Base-by-base conservation (phyloP, 495 filamentous ascomycete species). In the Lentithecium fluviatile region DNA sequence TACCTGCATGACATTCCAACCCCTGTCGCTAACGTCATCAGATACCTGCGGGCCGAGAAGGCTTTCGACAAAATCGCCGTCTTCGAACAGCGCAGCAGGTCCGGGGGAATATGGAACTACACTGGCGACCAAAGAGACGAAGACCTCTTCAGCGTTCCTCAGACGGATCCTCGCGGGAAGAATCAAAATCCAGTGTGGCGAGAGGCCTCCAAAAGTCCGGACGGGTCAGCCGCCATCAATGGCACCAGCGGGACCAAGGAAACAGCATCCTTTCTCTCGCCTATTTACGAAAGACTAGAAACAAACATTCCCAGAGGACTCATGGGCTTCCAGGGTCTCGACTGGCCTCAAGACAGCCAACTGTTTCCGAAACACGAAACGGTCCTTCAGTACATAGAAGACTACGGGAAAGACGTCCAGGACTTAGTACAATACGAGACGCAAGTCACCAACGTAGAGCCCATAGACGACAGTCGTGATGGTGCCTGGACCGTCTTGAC, bases 31-130 rank as follows among this genome's bases (percentile, higher is more conserved):
- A 23, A 49, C 20, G 6, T 52, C 42, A 23, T 25, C 63, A 91
- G 86, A 69, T 90, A 89, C 62, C 77, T 96, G 17, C 72, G 84
- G 4, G 89, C 87, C 26, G 89, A 96, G 66, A 80, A 80, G 45
- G 75, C 74, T 15, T 95, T 95, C 60, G 72, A 82, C 25, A 80
- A 69, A 25, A 87, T 97, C 55, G 83, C 84, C 64, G 76, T 97
- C 47, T 94, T 85, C 67, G 93, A 97, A 69, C 90, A 95, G 71
- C 85, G 89, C 61, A 74, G 74, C 48, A 79, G 82, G 12, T 80
- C 85, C 5, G 92, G 90, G 51, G 93, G 93, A 4, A 82, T 89
- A 5, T 97, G 93, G 93, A 86, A 94, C 65, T 88, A 86, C 68
- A 84, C 79, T 42, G 73, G 76, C 13, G 52, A 71, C 25, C 52